Evolutionary conservation across 164 flowering plant genomes (phyloP).

Genomic region (Warburgia ugandensis): DNA sequence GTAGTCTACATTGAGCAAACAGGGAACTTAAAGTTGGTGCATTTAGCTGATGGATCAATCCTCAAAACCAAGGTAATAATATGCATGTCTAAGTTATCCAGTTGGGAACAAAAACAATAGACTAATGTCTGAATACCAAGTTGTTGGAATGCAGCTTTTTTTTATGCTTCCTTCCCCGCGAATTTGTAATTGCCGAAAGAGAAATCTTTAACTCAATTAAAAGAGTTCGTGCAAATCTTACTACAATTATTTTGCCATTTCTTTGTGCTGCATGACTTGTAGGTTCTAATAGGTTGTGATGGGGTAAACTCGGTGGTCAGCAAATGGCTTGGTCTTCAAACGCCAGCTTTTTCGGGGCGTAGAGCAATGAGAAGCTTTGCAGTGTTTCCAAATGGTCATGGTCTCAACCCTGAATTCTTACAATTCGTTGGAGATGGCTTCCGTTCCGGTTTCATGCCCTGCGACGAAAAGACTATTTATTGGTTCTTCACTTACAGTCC

Average conservation of each 20-base stretch:
- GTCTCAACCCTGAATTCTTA: constrained; percentile 24
- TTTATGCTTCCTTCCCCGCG: no score
- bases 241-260: no score
- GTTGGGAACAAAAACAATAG: neutral
- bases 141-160: no score
- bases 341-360: constrained; percentile 28
- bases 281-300: constrained; percentile 52
- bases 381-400: constrained; percentile 27
- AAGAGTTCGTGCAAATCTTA: no score
- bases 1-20: constrained; percentile 46
- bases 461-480: constrained; percentile 33
- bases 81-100: neutral
- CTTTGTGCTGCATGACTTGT: no score
- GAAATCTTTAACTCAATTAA: no score
- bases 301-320: constrained; percentile 50
- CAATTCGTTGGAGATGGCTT: constrained; percentile 42
- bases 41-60: constrained; percentile 57
- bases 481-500: constrained; percentile 46
- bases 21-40: constrained; percentile 37
- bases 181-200: no score
- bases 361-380: constrained; percentile 35
- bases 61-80: constrained; percentile 54
- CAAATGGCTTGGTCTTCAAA: constrained; percentile 36
- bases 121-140: neutral
- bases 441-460: constrained; percentile 47